A percentile compares a stretch with the other conserved stretches of the same genome.
Conservation (phyloP, 2,329 filamentous ascomycete species). For the Allantophomopsis lycopodina region DNA sequence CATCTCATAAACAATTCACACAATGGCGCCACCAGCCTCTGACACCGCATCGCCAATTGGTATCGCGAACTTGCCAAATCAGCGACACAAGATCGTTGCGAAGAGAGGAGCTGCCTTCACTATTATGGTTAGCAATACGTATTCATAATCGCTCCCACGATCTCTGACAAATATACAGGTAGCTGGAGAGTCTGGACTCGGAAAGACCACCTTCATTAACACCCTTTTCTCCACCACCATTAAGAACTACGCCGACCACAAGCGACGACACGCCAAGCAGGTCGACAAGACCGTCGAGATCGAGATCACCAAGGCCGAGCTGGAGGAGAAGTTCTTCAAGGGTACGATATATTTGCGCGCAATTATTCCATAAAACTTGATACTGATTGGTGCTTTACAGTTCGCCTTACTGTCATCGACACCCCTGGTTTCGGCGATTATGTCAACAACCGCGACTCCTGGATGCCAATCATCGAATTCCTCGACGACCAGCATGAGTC, state of each 20-base stretch:
- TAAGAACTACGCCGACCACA: constrained; percentile 99
- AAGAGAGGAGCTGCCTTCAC: constrained; percentile 95
- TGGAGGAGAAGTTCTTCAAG: constrained; percentile 99
- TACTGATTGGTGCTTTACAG: constrained; percentile 34
- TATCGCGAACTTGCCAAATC: constrained; percentile 62
- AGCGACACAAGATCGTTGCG: constrained; percentile 62
- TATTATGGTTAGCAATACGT: constrained; percentile 63
- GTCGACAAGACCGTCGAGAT: constrained; percentile 99
- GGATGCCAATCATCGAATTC: constrained; percentile 99
- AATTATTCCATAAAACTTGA: background rate
- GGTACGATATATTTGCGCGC: constrained; percentile 36
- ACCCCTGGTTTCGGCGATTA: constrained; percentile 99
- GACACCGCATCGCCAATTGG: constrained; percentile 56
- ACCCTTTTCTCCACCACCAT: constrained; percentile 99
- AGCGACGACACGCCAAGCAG: constrained; percentile 98
- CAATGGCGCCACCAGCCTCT: constrained; percentile 41
- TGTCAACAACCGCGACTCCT: constrained; percentile 99
- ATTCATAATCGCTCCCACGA: constrained; percentile 11
- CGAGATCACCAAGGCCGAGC: constrained; percentile 98
- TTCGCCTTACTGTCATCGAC: constrained; percentile 96
- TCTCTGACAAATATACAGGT: constrained; percentile 40
- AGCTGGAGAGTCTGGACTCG: constrained; percentile 93
- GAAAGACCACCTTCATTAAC: constrained; percentile 99
- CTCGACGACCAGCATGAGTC: constrained; percentile 99
- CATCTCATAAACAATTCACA: constrained; percentile 3